Evolutionary conservation across 2,329 filamentous ascomycete species (phyloP), one percentile per base, ranked within the genome.

Genomic region (Lecanicillium sp.): DNA sequence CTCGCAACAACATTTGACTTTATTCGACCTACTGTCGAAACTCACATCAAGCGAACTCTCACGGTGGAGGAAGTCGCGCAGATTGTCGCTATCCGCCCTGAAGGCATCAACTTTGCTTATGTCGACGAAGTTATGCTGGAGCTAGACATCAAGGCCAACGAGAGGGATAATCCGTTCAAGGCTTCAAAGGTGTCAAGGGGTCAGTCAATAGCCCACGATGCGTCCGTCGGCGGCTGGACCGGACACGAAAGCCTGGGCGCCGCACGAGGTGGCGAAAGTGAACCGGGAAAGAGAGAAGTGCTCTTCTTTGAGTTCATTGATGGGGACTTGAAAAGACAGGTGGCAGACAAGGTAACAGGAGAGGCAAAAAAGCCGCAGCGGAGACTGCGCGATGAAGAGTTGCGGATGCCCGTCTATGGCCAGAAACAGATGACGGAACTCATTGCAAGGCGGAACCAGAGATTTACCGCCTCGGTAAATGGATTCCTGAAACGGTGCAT

Each of bases 281-380:
- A 43, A 11, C 31, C 42, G 2, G 65, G 44, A 12, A 68, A 67
- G 2, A 72, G 72, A 37, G 80, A 94, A 49, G 82, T 95, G 13
- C 62, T 98, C 17, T 76, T 90, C 27, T 94, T 98, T 52, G 92
- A 97, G 57, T 97, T 94, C 49, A 64, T 94, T 14, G 92, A 97
- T 57, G 89, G 84, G 1, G 90, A 96, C 55, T 61, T 97, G 48
- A 96, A 89, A 63, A 73, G 84, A 29, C 81, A 94, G 55, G 83
- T 88, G 1, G 67, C 72, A 38, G 67, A 82, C 56, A 74, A 77
- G 39, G 85, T 84, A 56, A 87, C 83, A 0, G 85, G 84, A 1
- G 79, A 89, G 57, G 72, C 81, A 1, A 78, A 72, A 0, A 83
- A 80, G 39, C 73, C 83, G 1, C 78, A 71, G 11, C 73, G 79